Conservation (phyloP, 73 alveolate species). For the Stentor coeruleus region DNA sequence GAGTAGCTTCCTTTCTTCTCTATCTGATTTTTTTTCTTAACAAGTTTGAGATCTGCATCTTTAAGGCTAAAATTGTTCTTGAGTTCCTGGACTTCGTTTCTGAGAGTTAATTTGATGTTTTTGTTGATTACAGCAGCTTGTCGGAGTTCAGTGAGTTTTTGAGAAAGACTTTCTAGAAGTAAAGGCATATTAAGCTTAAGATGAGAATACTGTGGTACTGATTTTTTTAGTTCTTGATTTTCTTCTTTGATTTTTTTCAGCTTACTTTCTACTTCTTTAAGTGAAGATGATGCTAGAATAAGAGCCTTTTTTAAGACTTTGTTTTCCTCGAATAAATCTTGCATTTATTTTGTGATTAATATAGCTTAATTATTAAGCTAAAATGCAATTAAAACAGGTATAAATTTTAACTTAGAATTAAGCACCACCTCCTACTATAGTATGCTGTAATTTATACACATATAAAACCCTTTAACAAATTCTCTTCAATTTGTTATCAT, state of each 20-base stretch:
- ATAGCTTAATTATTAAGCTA: too few species aligned
- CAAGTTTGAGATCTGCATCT: not conserved
- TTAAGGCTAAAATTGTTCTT: not conserved
- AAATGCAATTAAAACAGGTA: too few species aligned
- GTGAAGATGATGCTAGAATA: not conserved
- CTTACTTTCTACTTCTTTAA: not conserved
- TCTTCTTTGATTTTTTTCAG: not conserved
- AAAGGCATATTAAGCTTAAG: not conserved
- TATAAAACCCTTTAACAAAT: too few species aligned
- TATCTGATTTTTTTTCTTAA: not conserved
- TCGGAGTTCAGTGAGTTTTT: not conserved
- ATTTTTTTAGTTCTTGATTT: not conserved
- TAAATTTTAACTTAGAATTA: too few species aligned
- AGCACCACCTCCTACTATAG: too few species aligned
- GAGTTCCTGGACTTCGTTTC: not conserved
- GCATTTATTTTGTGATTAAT: too few species aligned
- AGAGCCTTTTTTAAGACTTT: slow-evolving; percentile 8
- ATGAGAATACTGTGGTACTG: not conserved
- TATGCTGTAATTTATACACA: too few species aligned
- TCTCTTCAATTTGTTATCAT: too few species aligned
- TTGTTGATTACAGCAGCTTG: not conserved
- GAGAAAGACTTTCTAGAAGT: not conserved
- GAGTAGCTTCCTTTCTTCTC: slow-evolving; percentile 23
- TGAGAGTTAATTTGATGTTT: not conserved
- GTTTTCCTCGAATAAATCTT: not conserved